Conservation (phyloP, 768 basidiomycete genomes). For the Postia placenta region DNA sequence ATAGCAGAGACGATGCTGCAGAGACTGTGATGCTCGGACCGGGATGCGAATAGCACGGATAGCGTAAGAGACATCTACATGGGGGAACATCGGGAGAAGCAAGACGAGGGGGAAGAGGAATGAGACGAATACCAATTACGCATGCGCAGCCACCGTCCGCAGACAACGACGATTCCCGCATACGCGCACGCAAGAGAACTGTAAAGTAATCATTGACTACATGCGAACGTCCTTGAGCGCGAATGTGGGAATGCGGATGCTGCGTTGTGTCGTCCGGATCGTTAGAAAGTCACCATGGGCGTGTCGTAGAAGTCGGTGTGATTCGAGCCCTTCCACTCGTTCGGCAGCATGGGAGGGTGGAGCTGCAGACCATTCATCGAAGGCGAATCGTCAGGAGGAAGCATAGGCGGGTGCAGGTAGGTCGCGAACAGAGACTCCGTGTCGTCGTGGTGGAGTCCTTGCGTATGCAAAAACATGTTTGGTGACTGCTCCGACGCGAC, state of each 20-base stretch:
- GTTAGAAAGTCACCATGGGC: slow-evolving; percentile 29
- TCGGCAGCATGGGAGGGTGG: slow-evolving; percentile 32
- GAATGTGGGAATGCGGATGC: slow-evolving; percentile 6
- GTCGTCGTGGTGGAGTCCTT: slow-evolving; percentile 56
- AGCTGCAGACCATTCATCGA: slow-evolving; percentile 21
- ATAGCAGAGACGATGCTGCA: slow-evolving; percentile 6
- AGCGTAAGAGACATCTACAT: slow-evolving; percentile 3
- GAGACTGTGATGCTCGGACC: slow-evolving; percentile 6
- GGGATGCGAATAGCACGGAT: slow-evolving; percentile 7
- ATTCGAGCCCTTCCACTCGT: slow-evolving; percentile 24
- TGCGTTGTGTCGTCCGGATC: slow-evolving; percentile 8
- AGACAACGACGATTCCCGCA: slow-evolving; percentile 1
- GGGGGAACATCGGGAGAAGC: slow-evolving; percentile 5
- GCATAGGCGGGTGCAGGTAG: slow-evolving; percentile 53
- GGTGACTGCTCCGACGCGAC: slow-evolving; percentile 54
- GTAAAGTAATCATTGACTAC: neutral
- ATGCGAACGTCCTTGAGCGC: slow-evolving; percentile 1
- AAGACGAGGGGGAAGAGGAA: slow-evolving; percentile 5
- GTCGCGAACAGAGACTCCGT: slow-evolving; percentile 46
- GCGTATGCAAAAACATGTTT: slow-evolving; percentile 70
- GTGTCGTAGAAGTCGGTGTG: slow-evolving; percentile 26
- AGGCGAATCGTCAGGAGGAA: slow-evolving; percentile 34
- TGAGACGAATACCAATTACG: slow-evolving; percentile 7
- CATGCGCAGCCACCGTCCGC: slow-evolving; percentile 13
- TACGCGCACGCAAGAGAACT: neutral